Percentiles rank a stretch among this genome's conserved stretches.
These are phyloP conservation scores for Singerocomus rubriflavus DNA, from an alignment of 1,284 basidiomycete species.

Conservation along the genomic window DNA sequence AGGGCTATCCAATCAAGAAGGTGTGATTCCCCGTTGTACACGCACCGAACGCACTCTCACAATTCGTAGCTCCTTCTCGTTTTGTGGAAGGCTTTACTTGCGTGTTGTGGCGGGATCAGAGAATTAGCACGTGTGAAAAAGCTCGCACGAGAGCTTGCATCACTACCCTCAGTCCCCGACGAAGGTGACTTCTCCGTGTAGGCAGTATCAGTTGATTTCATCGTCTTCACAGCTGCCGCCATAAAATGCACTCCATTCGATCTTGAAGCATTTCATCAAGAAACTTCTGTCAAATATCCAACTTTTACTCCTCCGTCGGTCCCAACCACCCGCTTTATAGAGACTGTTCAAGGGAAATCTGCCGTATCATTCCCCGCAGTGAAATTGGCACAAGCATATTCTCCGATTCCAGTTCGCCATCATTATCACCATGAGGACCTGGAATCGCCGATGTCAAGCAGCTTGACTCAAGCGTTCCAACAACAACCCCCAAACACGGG, in stretches of 20 bases:
- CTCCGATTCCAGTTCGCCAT: conserved; percentile 90
- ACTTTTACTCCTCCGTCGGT: conserved; percentile 70
- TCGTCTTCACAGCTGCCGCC: conserved; percentile 38
- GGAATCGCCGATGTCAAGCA: conserved; percentile 42
- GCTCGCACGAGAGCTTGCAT: conserved; percentile 80
- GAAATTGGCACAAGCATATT: conserved; percentile 84
- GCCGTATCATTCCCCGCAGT: conserved; percentile 45
- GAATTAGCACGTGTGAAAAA: conserved; percentile 85
- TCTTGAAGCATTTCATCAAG: conserved; percentile 81
- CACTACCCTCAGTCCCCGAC: conserved; percentile 61
- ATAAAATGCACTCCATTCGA: conserved; percentile 89
- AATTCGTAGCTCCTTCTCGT: conserved; percentile 78
- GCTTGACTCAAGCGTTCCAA: conserved; percentile 43
- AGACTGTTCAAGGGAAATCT: conserved; percentile 34
- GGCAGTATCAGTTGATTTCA: conserved; percentile 1
- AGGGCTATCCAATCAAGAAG: conserved; percentile 96
- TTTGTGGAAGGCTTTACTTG: conserved; percentile 92
- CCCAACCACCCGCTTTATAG: conserved; percentile 32
- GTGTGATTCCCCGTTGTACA: conserved; percentile 37
- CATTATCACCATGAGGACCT: conserved; percentile 84
- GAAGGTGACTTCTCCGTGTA: conserved; percentile 44
- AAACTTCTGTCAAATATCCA: conserved; percentile 92
- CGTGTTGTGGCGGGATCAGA: conserved; percentile 89
- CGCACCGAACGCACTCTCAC: background rate
- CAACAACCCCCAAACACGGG: conserved; percentile 44